Base-by-base conservation (phyloP, 208 protist species). In the Tritrichomonas musculus region DNA sequence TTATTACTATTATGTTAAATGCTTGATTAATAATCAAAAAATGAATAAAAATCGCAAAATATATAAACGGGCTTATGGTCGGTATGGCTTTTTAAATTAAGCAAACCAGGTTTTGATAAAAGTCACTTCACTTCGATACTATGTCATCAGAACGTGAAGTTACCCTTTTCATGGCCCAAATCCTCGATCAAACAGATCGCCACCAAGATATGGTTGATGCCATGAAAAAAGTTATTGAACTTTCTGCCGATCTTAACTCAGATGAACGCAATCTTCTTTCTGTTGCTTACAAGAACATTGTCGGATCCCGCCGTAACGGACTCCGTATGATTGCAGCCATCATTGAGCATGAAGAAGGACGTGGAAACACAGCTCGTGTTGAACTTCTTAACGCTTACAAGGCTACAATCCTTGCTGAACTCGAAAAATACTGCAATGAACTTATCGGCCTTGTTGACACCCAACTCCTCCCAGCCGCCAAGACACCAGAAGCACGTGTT, bases 201-300 rank as follows among this genome's bases (percentile, higher is more conserved):
- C 73, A 82, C 41, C 73, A 82, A 41, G 73, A 82, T 50, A 82
- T 82, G 73, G 73, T 82, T 41, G 73, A 82, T 36, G 41, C 73
- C 30, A 82, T 82, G 73, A 82, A 82, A 41, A 82, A 47, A 20
- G 73, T 82, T 30, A 82, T 82, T 25, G 41, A 82, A 20, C 73
- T 82, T 53, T 47, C 33, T 82, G 41, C 73, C 41, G 41, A 82
- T 49, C 41, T 92, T 39, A 97, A 97, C 49, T 97, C 98, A 95
- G 99, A 99, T 96, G 99, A 99, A 96, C 96, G 99, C 94, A 99
- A 99, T 95, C 96, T 99, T 5, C 97, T 99, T 60, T 99, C 99
- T n/a, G 98, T 99, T 44, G 99, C 99, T 36, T 99, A 99, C 97
- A 99, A 99, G 96, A 99, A 99, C 96, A 98, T 99, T 82, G 98